Base-by-base conservation (phyloP, 371 early-diverging fungal genomes). In the Globomyces sp. region DNA sequence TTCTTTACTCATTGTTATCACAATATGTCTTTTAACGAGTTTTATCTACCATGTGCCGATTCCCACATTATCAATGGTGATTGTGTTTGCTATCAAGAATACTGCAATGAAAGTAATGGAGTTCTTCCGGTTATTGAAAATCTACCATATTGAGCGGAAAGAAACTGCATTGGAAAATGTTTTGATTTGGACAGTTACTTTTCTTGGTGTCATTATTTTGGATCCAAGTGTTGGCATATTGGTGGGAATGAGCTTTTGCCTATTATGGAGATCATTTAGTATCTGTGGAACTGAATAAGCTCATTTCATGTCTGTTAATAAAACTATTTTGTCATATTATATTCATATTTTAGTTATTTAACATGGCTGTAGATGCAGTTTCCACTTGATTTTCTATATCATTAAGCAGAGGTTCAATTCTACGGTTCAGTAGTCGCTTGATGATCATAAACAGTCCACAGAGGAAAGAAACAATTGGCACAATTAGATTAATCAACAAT, bases 41-140 rank as follows among this genome's bases (percentile, higher is more conserved):
- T 68, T 74, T 55, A 77, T 81, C 64, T 73, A 81, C 61, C 67
- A 72, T 8, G 74, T 82, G 1, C 83, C 83, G 24, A 24, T 24
- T 24, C 24, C 24, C 24, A 24, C 24, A 24, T 24, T 24, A 24
- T 24, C 24, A 24, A 24, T 24, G 24, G 24, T 24, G 24, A 24
- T 24, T 24, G 24, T 24, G 24, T 24, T 24, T 24, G 24, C 24
- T 24, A 24, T 24, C 24, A 24, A 24, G 24, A 24, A 24, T 24
- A 24, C 24, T 24, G 24, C 24, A 24, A 24, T 24, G 24, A 24
- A 24, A 24, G 24, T 24, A 24, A 24, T 24, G 24, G 39, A 55
- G 36, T 24, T 39, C 34, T 1, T 39, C 36, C 8, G 55, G 55
- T 6, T 55, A 55, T 3, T 6, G 40, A 55, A 34, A 39, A 37